Conservation (phyloP, 2,329 filamentous ascomycete genomes). For the Colletotrichum caudatum region DNA sequence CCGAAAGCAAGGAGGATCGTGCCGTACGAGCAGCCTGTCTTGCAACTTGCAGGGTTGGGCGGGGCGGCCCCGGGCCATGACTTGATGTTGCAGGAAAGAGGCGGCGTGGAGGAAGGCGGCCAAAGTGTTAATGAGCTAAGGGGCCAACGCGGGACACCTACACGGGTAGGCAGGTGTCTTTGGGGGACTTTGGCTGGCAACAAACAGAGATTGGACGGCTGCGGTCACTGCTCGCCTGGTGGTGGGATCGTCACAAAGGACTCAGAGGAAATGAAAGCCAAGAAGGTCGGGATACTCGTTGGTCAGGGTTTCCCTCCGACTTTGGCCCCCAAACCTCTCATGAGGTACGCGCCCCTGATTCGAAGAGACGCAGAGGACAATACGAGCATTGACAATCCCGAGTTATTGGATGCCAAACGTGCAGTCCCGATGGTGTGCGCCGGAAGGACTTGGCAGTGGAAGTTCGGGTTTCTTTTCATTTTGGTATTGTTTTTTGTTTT, state of each 20-base stretch:
- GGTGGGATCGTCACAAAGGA: slow-evolving; percentile 28
- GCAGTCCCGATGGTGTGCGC: slow-evolving; percentile 35
- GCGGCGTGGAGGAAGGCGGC: slow-evolving; percentile 12
- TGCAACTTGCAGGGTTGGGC: slow-evolving; percentile 14
- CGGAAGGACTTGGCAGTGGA: slow-evolving; percentile 23
- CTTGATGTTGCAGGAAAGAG: slow-evolving; percentile 24
- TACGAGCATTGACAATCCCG: slow-evolving; percentile 37
- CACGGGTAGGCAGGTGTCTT: slow-evolving; percentile 14
- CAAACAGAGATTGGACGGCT: slow-evolving; percentile 10
- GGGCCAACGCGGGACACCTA: slow-evolving; percentile 12
- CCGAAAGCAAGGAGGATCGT: slow-evolving; percentile 27
- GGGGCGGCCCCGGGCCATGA: slow-evolving; percentile 8
- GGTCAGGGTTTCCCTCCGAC: background rate
- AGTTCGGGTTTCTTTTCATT: slow-evolving; percentile 4
- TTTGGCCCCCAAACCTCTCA: slow-evolving; percentile 4
- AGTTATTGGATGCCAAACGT: slow-evolving; percentile 35
- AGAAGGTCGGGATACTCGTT: background rate
- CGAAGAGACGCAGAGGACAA: slow-evolving; percentile 5
- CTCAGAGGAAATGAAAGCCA: slow-evolving; percentile 30
- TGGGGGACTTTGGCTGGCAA: slow-evolving; percentile 21
- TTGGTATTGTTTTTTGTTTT: slow-evolving; percentile 11
- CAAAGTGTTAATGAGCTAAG: slow-evolving; percentile 18
- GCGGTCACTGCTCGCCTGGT: background rate
- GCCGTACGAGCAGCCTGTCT: slow-evolving; percentile 17
- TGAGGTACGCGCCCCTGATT: slow-evolving; percentile 24